Base-by-base conservation (phyloP, 1,284 basidiomycete species). In the Moniliophthora roreri region DNA sequence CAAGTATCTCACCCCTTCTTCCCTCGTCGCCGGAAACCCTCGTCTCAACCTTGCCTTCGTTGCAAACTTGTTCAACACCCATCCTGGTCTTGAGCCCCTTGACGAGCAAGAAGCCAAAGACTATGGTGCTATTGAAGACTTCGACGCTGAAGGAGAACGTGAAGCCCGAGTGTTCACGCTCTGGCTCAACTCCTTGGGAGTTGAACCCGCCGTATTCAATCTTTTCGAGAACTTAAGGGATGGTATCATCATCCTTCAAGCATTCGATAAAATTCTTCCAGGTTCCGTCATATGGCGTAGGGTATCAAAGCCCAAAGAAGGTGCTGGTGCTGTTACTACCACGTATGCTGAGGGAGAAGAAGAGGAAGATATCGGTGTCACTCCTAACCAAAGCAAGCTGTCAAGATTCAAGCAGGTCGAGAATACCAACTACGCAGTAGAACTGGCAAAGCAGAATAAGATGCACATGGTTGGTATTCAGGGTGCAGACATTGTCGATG, bases 401-500 rank as follows among this genome's bases (percentile, higher is more conserved):
- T 95, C 93, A 35, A 81, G 94, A 51, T 99, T 98, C 82, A 99
- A 99, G 79, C 87, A 87, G 41, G 95, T 99, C 34, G 97, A 99
- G 74, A 99, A 99, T 73, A 98, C 93, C 51, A 99, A 99, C 70
- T 99, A 99, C 64, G 87, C 79, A 4, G 89, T 98, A 49, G 96
- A 99, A 50, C 85, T 99, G 15, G 95, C 87, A 15, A 93, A 90
- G 70, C 86, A 91, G 66, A 95, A 92, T 67, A 86, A 89, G 46
- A 93, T 99, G 93, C 93, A 93, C 69, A 79, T 99, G 58, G 95
- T 99, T 52, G 95, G 95, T 20, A 98, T 99, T 61, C 97, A 99
- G 69, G 96, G 96, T 9, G 87, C 95, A 2, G 96, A 98, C 71
- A 97, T 99, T 62, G 93, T 96, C 51, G 96, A 99, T 66, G 95